A percentile compares a stretch with the other conserved stretches of the same genome.
phyloP scores from a whole-genome alignment of 2,329 filamentous ascomycete species.

The Verticillium zaregamsianum region DNA sequence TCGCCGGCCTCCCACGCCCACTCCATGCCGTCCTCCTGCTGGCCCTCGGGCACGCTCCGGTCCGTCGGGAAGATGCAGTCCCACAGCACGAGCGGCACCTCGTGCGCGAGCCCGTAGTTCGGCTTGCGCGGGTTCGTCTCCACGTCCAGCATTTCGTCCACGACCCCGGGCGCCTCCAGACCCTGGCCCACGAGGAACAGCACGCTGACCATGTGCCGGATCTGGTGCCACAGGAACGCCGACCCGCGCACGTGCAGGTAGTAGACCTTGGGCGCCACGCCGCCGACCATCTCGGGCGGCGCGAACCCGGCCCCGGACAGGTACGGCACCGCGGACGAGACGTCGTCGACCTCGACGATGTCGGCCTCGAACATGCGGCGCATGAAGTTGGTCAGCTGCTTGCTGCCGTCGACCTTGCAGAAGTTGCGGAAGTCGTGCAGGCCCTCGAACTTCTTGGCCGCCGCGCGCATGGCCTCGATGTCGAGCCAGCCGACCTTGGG shows the following conservation, averaged over 20 bases:
- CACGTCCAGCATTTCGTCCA: slow-evolving; percentile 72
- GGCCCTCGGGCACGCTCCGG: slow-evolving; percentile 27
- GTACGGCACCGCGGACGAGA: slow-evolving; percentile 51
- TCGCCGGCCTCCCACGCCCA: slow-evolving; percentile 81
- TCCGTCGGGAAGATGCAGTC: slow-evolving; percentile 79
- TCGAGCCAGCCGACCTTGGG: slow-evolving; percentile 72
- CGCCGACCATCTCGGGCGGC: slow-evolving; percentile 9
- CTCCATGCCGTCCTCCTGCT: slow-evolving; percentile 53
- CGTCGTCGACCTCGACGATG: slow-evolving; percentile 62
- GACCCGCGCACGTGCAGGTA: slow-evolving; percentile 84
- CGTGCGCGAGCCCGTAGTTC: slow-evolving; percentile 84
- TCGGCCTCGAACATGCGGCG: slow-evolving; percentile 75
- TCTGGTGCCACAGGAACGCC: slow-evolving; percentile 97
- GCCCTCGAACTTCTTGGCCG: slow-evolving; percentile 76
- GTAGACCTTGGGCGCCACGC: slow-evolving; percentile 63
- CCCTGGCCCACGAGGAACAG: slow-evolving; percentile 92
- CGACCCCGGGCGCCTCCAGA: slow-evolving; percentile 69
- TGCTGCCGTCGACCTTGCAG: slow-evolving; percentile 87
- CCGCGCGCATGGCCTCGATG: slow-evolving; percentile 79
- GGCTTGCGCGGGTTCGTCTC: slow-evolving; percentile 69
- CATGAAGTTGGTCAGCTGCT: slow-evolving; percentile 82
- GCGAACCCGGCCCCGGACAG: slow-evolving; percentile 26
- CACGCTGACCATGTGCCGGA: slow-evolving; percentile 87
- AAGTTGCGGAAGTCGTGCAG: slow-evolving; percentile 94
- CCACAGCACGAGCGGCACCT: slow-evolving; percentile 89